These are phyloP conservation scores for Alternaria dauci DNA, from an alignment of 2,329 filamentous ascomycete species.

Conservation along the genomic window DNA sequence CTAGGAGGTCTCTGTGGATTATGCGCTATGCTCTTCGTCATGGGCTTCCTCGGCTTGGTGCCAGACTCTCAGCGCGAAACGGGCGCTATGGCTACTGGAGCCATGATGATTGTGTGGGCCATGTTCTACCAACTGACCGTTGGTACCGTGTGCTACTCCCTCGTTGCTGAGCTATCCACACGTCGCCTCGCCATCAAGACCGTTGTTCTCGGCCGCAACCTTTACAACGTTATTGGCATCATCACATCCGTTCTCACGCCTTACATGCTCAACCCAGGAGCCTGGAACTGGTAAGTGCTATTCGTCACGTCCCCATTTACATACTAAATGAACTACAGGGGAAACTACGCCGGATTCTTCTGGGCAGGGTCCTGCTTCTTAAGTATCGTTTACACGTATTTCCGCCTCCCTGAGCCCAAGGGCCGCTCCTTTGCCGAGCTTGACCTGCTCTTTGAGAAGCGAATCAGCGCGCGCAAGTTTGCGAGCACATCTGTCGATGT, in stretches of 20 bases:
- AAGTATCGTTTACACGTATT: constrained; percentile 83
- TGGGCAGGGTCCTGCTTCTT: constrained; percentile 83
- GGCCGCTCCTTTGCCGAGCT: constrained; percentile 87
- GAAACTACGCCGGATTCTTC: constrained; percentile 87
- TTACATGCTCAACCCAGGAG: constrained; percentile 89
- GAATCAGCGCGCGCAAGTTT: constrained; percentile 77
- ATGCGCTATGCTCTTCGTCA: constrained; percentile 78
- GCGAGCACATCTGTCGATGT: constrained; percentile 65
- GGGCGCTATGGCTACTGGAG: constrained; percentile 79
- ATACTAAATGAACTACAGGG: constrained; percentile 55
- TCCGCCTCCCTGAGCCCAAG: constrained; percentile 79
- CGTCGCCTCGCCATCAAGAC: constrained; percentile 89
- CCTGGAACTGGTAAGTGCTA: constrained; percentile 70
- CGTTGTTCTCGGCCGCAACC: constrained; percentile 81
- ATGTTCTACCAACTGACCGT: constrained; percentile 82
- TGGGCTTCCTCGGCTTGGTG: constrained; percentile 84
- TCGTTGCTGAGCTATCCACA: constrained; percentile 85
- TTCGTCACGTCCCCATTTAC: not conserved
- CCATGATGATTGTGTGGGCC: constrained; percentile 70
- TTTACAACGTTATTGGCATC: constrained; percentile 81
- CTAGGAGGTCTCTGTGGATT: constrained; percentile 75
- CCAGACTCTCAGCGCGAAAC: constrained; percentile 65
- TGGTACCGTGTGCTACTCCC: constrained; percentile 87
- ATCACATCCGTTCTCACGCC: constrained; percentile 83
- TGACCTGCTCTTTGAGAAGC: constrained; percentile 81